Percentiles rank a stretch among this genome's conserved stretches.
phyloP scores from a whole-genome alignment of 2,329 filamentous ascomycete species.

The Cercospora citrullina region DNA sequence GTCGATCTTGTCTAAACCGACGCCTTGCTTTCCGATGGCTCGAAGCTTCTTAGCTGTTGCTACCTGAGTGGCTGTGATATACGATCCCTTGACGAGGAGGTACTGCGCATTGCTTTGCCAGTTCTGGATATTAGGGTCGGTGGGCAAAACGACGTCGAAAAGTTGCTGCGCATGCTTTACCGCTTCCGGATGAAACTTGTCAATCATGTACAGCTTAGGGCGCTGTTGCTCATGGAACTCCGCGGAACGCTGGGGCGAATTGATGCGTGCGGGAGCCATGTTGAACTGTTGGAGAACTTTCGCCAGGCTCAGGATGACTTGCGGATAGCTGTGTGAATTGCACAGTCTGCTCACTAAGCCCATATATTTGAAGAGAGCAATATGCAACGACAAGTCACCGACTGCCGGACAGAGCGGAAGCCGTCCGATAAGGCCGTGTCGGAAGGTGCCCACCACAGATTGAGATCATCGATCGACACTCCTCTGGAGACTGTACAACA shows the following conservation, averaged over 20 bases:
- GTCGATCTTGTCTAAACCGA: constrained; percentile 52
- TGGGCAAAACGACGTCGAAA: constrained; percentile 44
- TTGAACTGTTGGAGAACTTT: neutral
- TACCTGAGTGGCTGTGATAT: constrained; percentile 31
- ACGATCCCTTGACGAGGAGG: constrained; percentile 44
- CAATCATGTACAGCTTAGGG: constrained; percentile 30
- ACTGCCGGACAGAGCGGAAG: neutral
- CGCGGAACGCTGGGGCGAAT: neutral
- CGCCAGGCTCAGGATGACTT: neutral
- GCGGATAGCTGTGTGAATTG: neutral
- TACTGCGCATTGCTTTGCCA: constrained; percentile 47
- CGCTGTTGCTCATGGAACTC: neutral
- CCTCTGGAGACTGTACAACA: neutral
- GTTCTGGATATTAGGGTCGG: constrained; percentile 39
- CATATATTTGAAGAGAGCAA: neutral
- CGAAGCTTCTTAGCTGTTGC: constrained; percentile 35
- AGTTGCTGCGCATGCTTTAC: constrained; percentile 37
- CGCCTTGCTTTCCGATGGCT: constrained; percentile 52
- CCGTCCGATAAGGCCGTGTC: neutral
- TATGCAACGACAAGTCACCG: neutral
- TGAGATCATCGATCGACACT: neutral
- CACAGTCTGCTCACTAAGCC: neutral
- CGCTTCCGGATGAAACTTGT: constrained; percentile 34
- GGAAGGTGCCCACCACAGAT: neutral
- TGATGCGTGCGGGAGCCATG: constrained; percentile 18